Evolutionary conservation across 2,329 filamentous ascomycete species (phyloP).

Genomic region (Fusarium goolgardi): DNA sequence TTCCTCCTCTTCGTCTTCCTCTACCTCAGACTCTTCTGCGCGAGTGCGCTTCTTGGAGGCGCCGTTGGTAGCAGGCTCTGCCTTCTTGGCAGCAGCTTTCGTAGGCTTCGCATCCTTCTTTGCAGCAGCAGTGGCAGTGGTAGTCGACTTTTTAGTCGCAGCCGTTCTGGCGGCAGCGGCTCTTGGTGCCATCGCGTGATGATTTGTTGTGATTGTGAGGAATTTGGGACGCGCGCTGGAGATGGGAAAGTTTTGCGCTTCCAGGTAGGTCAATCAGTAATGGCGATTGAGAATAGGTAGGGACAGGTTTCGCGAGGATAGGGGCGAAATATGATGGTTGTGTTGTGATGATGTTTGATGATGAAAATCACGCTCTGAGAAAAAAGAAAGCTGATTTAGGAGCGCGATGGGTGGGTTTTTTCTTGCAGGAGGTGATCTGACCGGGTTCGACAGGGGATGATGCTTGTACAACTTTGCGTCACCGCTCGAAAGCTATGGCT

Average conservation of each 20-base stretch:
- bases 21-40: constrained; percentile 44
- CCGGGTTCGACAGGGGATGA: constrained; percentile 32
- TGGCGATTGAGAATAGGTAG: neutral
- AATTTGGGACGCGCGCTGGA: constrained; percentile 26
- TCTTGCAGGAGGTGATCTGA: constrained; percentile 34
- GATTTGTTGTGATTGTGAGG: constrained; percentile 17
- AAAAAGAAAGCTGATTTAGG: constrained; percentile 20
- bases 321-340: constrained; percentile 9
- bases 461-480: constrained; percentile 8
- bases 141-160: constrained; percentile 43
- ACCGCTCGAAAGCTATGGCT: constrained; percentile 33
- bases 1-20: constrained; percentile 47
- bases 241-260: neutral
- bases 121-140: constrained; percentile 35
- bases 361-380: constrained; percentile 22
- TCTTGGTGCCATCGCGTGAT: constrained; percentile 51
- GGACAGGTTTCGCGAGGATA: neutral
- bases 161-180: constrained; percentile 45
- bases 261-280: neutral
- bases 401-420: constrained; percentile 34
- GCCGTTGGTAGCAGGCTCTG: constrained; percentile 41
- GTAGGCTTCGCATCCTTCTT: constrained; percentile 44
- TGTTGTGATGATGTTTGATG: constrained; percentile 34
- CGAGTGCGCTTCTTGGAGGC: constrained; percentile 46
- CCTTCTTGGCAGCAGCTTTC: constrained; percentile 41